phyloP scores from a whole-genome alignment of 345 rosid genomes.

The Gossypium raimondii region DNA sequence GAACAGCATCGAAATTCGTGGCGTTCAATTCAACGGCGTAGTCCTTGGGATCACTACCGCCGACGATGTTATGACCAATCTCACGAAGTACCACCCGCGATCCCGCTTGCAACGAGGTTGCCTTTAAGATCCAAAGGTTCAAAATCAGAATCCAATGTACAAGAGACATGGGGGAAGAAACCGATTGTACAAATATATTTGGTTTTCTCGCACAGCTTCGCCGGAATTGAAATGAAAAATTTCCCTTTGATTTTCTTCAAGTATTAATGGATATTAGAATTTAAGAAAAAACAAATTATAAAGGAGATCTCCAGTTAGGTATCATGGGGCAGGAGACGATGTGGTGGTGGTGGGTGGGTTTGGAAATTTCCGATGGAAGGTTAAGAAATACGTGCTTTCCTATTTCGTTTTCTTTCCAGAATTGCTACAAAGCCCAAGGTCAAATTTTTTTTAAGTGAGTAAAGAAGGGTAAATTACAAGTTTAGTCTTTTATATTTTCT shows the following conservation, averaged over 20 bases:
- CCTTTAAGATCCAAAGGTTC: slow-evolving; percentile 31
- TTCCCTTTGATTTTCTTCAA: too few species aligned
- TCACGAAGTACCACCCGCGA: slow-evolving; percentile 69
- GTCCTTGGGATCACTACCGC: slow-evolving; percentile 33
- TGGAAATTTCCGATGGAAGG: not conserved
- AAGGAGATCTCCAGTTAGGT: not conserved
- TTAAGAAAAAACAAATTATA: not conserved
- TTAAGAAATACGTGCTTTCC: too few species aligned
- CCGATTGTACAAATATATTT: not conserved
- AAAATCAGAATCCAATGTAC: slow-evolving; percentile 32
- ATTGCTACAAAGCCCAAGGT: too few species aligned
- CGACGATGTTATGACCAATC: slow-evolving; percentile 21
- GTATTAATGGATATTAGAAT: not conserved
- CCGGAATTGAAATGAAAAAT: not conserved
- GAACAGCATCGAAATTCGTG: slow-evolving; percentile 61
- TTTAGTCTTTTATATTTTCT: too few species aligned
- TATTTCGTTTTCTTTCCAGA: too few species aligned
- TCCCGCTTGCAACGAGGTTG: slow-evolving; percentile 39
- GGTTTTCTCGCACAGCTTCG: not conserved
- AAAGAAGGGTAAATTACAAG: too few species aligned
- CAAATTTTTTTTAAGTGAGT: too few species aligned
- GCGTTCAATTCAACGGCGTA: slow-evolving; percentile 66
- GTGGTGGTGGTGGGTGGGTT: not conserved
- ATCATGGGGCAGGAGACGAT: not conserved
- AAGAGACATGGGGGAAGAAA: slow-evolving; percentile 43